phyloP scores from a whole-genome alignment of 345 rosid species.

The Eucalyptus shirleyi region DNA sequence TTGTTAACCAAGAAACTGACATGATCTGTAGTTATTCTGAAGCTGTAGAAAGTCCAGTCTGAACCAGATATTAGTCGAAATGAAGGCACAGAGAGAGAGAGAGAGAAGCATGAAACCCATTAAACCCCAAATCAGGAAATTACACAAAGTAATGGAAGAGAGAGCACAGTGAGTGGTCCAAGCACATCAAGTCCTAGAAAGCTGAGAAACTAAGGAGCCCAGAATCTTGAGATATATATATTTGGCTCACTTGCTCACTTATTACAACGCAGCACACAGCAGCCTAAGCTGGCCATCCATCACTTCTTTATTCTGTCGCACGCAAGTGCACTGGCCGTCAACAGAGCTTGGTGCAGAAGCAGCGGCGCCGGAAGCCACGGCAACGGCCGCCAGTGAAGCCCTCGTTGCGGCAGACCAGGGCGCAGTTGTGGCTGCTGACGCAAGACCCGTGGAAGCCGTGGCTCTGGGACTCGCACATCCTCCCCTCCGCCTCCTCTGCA shows the following conservation, averaged over 20 bases:
- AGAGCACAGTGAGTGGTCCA: neutral
- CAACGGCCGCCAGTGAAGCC: conserved; percentile 25
- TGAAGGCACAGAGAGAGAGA: neutral
- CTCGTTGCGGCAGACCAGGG: conserved; percentile 18
- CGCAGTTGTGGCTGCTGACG: conserved; percentile 12
- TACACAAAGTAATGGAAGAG: neutral
- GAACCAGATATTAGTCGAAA: neutral
- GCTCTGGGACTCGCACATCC: conserved; percentile 21
- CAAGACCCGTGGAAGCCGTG: conserved; percentile 15
- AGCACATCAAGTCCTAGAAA: neutral
- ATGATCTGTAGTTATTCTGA: neutral
- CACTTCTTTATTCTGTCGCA: neutral
- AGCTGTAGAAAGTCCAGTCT: neutral
- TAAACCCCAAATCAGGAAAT: neutral
- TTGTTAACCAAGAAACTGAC: neutral
- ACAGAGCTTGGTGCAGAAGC: conserved; percentile 26
- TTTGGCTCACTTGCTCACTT: neutral
- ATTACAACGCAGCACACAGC: neutral
- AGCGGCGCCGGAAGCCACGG: conserved; percentile 20
- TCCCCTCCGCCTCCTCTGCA: conserved; percentile 18
- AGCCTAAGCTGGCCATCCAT: neutral
- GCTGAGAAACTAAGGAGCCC: neutral
- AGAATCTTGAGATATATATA: neutral
- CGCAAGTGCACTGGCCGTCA: neutral
- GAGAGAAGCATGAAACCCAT: neutral